A percentile compares a stretch with the other conserved stretches of the same genome.
Conservation (phyloP, 129 eudicot genomes). For the Daucus carota region DH1_v3.0 NC_030382.2:27877501-27878000, state of each 20-base stretch:
- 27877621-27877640: constrained; percentile 14
- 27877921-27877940: constrained; percentile 11
- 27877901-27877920: constrained; percentile 6
- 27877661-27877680: not conserved
- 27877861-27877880: constrained; percentile 11
- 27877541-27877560: not conserved
- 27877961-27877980: not conserved
- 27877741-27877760: constrained; percentile 13
- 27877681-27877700: not conserved
- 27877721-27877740: constrained; percentile 11
- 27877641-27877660: not conserved
- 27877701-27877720: not conserved
- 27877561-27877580: constrained; percentile 2
- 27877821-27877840: constrained; percentile 5
- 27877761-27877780: constrained; percentile 5
- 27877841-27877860: constrained; percentile 11
- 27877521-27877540: constrained; percentile 2
- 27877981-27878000: not conserved
- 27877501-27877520: constrained; percentile 3
- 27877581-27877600: constrained; percentile 10
- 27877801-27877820: not conserved
- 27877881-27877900: constrained; percentile 9
- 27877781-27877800: constrained; percentile 4
- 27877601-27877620: constrained; percentile 10
- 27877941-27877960: not conserved